Base-by-base conservation (phyloP, 768 basidiomycete species). In the Asterophora parasitica region DNA sequence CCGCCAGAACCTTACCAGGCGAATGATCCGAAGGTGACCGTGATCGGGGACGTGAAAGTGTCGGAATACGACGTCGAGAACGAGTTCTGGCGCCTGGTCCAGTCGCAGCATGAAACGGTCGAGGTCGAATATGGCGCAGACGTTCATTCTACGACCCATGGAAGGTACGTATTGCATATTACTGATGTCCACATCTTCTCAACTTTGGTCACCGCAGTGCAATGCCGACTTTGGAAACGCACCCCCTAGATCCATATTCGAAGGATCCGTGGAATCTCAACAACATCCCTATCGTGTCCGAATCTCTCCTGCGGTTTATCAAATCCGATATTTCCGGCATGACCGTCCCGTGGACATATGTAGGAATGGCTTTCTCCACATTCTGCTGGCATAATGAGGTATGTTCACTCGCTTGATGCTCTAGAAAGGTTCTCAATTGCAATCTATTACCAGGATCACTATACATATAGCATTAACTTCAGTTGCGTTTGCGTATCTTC, bases 331-430 rank as follows among this genome's bases (percentile, higher is more conserved):
- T 99, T 46, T 97, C 94, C 44, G 96, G 96, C 11, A 99, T 99
- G 95, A 98, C 95, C 1, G 92, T 97, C 8, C 94, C 94, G 9
- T 97, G 93, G 94, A 96, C 91, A 31, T 99, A 99, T 65, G 92
- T 98, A 52, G 96, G 96, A 39, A 98, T 98, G 95, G 76, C 92
- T 13, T 99, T 99, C 65, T 95, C 94, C 11, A 95, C 96, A 2
- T 99, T 99, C 67, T 98, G 95, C 64, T 99, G 96, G 96, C 96
- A 99, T 69, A 99, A 99, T 61, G 94, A 92, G 81, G 89, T 88
- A 58, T 47, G 72, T 59, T 52, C 19, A 17, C 23, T 38, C 19
- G 17, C 23, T 38, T 4, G 12, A 31, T 7, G 32, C 7, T 12
- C 27, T 11, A 13, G 1, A 26, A 31, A 34, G 7, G 26, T 8